Conservation (phyloP, 495 filamentous ascomycete species). For the Neurospora sp. region DNA sequence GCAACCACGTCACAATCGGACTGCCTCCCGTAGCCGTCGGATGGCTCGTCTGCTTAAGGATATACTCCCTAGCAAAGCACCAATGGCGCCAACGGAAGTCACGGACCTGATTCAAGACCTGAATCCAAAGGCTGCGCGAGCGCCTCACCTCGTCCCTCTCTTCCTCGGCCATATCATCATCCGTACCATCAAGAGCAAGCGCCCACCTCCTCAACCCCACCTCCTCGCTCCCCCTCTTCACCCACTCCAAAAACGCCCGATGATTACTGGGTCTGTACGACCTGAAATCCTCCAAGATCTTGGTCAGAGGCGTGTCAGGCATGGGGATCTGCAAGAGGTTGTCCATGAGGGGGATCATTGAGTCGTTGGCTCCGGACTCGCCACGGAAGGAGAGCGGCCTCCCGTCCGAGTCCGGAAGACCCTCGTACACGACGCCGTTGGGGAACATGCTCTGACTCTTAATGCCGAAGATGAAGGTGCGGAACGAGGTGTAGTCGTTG, state of each 20-base stretch:
- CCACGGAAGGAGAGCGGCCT: constrained; percentile 68
- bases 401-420: constrained; percentile 54
- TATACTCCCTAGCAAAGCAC: constrained; percentile 92
- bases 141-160: constrained; percentile 25
- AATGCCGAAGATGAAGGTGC: constrained; percentile 92
- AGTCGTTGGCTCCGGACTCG: constrained; percentile 84
- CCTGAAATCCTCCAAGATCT: constrained; percentile 77
- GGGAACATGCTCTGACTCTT: constrained; percentile 87
- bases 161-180: constrained; percentile 8
- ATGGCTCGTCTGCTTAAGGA: constrained; percentile 70
- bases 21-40: constrained; percentile 85
- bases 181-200: constrained; percentile 38
- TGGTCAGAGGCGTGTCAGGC: constrained; percentile 74
- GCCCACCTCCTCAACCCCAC: constrained; percentile 54
- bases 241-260: constrained; percentile 67
- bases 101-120: constrained; percentile 69
- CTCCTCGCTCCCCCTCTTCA: constrained; percentile 44
- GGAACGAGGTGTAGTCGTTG: constrained; percentile 66
- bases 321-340: constrained; percentile 71
- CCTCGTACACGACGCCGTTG: constrained; percentile 77
- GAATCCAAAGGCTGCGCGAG: constrained; percentile 50
- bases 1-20: constrained; percentile 86
- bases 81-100: constrained; percentile 91
- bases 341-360: constrained; percentile 76
- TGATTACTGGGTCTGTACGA: constrained; percentile 78